Percentiles rank a stretch among this genome's conserved stretches.
phyloP scores from a whole-genome alignment of 2,329 filamentous ascomycete species.

The Ambrosiella cleistominuta region DNA sequence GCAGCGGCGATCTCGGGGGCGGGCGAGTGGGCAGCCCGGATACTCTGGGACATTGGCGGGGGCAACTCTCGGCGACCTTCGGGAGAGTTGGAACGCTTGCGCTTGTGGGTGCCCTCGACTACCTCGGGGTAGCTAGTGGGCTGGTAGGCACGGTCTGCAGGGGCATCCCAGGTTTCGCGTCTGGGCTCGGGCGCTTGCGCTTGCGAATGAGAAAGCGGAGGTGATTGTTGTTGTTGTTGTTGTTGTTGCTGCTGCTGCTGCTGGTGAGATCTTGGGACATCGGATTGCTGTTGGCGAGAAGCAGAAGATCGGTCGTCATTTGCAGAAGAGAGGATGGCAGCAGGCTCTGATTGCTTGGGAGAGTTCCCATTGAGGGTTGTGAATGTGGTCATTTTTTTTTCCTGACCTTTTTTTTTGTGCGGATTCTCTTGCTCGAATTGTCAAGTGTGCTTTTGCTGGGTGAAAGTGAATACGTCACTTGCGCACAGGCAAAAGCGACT shows the following conservation, averaged over 20 bases:
- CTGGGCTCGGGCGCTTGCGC: slow-evolving; percentile 5
- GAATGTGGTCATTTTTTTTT: slow-evolving; percentile 30
- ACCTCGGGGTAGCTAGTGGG: slow-evolving; percentile 8
- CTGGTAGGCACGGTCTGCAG: slow-evolving; percentile 7
- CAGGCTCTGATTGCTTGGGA: slow-evolving; percentile 25
- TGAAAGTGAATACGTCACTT: not conserved
- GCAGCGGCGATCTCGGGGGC: not conserved
- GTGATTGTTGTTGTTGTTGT: slow-evolving; percentile 1
- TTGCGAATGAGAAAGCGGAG: slow-evolving; percentile 1
- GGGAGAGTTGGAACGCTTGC: slow-evolving; percentile 51
- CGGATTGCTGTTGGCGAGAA: slow-evolving; percentile 14
- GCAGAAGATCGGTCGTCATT: slow-evolving; percentile 2
- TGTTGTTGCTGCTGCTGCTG: not conserved
- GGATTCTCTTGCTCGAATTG: not conserved
- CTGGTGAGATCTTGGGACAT: slow-evolving; percentile 6
- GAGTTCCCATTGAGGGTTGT: slow-evolving; percentile 34
- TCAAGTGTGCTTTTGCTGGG: not conserved
- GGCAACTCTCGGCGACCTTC: slow-evolving; percentile 28
- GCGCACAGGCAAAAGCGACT: slow-evolving; percentile 2
- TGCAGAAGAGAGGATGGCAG: slow-evolving; percentile 13
- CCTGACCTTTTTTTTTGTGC: not conserved
- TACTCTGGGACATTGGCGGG: slow-evolving; percentile 14
- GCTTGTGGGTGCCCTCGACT: slow-evolving; percentile 38
- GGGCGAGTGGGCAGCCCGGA: slow-evolving; percentile 3
- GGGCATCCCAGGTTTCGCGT: slow-evolving; percentile 11